A percentile compares a stretch with the other conserved stretches of the same genome.
These are phyloP conservation scores for Purshia tridentata DNA, from an alignment of 306 rosid species.

Conservation along the genomic window DNA sequence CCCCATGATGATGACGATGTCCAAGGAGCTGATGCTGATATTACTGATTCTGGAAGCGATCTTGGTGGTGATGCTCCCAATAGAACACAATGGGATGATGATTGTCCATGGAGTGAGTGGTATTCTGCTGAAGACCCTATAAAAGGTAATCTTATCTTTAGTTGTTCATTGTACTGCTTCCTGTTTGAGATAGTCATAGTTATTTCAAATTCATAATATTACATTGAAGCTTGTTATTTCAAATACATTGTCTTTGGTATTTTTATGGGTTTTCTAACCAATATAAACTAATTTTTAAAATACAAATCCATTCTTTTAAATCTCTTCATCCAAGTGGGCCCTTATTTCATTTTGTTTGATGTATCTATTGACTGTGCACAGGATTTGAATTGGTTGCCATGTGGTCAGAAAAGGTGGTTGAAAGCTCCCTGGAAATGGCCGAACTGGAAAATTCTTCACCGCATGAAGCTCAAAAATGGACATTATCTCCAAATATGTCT, in stretches of 20 bases:
- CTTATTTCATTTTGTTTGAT: slow-evolving; percentile 13
- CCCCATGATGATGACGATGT: slow-evolving; percentile 62
- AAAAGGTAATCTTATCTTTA: slow-evolving; percentile 52
- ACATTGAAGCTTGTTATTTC: too few relatives aligned
- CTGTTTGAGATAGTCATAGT: slow-evolving; percentile 3
- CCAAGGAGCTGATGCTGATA: slow-evolving; percentile 49
- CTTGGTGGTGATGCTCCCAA: slow-evolving; percentile 43
- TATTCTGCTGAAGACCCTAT: slow-evolving; percentile 96
- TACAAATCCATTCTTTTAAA: too few relatives aligned
- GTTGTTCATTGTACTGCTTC: slow-evolving; percentile 1
- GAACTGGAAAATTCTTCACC: slow-evolving; percentile 93
- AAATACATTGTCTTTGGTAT: too few relatives aligned
- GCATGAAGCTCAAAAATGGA: slow-evolving; percentile 91
- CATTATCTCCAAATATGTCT: slow-evolving; percentile 57
- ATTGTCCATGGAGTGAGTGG: slow-evolving; percentile 98
- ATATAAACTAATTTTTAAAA: too few relatives aligned
- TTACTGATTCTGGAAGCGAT: slow-evolving; percentile 43
- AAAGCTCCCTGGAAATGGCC: slow-evolving; percentile 93
- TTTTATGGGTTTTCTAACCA: too few relatives aligned
- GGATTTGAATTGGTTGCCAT: slow-evolving; percentile 79
- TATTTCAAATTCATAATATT: too few relatives aligned
- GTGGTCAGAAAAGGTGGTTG: slow-evolving; percentile 84
- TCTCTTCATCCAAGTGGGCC: too few relatives aligned
- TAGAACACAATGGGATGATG: slow-evolving; percentile 88
- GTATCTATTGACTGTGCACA: slow-evolving; percentile 46